Percentiles rank a stretch among this genome's conserved stretches.
phyloP scores from a whole-genome alignment of 164 flowering plant genomes.

The Berberis thunbergii region DNA sequence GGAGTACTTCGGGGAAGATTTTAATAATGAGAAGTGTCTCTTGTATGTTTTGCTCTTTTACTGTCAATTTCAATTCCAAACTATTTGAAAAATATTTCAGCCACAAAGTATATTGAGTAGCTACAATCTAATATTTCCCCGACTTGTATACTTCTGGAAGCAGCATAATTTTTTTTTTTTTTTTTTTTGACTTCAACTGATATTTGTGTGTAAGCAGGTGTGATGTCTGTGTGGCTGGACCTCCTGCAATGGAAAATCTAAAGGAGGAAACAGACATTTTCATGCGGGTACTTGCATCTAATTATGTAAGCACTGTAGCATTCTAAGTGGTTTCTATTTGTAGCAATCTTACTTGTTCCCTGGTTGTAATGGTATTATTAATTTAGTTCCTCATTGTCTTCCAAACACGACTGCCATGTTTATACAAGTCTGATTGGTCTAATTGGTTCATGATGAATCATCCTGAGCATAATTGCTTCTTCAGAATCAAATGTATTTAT shows the following conservation, averaged over 20 bases:
- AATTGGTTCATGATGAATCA: no score
- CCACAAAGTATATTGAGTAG: background rate
- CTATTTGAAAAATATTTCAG: background rate
- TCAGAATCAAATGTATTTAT: no score
- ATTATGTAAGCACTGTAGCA: conserved; percentile 31
- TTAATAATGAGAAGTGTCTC: conserved; percentile 41
- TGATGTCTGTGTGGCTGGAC: conserved; percentile 72
- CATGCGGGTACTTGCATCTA: conserved; percentile 45
- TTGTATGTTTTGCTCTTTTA: conserved; percentile 37
- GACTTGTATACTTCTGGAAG: background rate
- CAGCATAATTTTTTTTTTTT: background rate
- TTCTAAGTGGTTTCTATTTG: conserved; percentile 1
- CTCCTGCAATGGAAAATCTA: conserved; percentile 57
- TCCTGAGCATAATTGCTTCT: no score
- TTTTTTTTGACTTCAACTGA: background rate
- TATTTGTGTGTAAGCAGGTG: conserved; percentile 41
- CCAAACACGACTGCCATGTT: no score
- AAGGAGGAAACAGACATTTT: conserved; percentile 50
- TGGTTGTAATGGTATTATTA: background rate
- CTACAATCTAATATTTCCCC: background rate
- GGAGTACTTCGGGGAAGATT: conserved; percentile 81
- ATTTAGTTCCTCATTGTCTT: background rate
- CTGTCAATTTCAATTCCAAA: background rate
- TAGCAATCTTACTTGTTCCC: background rate
- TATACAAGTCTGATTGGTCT: no score